Evolutionary conservation across 345 rosid species (phyloP).

Genomic region (Xanthoceras sorbifolium): DNA sequence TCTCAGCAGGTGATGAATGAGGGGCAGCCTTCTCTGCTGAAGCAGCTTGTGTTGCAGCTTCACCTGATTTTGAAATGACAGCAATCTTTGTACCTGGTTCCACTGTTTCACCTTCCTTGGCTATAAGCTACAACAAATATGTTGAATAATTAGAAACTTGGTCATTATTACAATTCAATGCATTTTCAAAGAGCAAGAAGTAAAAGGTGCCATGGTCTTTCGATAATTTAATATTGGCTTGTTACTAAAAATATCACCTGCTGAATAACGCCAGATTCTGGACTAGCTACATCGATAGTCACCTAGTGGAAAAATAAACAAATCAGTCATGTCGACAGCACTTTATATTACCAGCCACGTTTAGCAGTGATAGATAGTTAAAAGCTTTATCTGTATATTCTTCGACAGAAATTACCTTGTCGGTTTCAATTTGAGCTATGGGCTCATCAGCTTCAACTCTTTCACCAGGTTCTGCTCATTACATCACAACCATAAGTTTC

Average conservation of each 20-base stretch:
- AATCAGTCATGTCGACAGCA: background rate
- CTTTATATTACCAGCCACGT: background rate
- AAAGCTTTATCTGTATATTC: background rate
- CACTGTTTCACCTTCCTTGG: slow-evolving; percentile 97
- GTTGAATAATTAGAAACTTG: background rate
- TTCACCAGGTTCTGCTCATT: slow-evolving; percentile 84
- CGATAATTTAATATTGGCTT: background rate
- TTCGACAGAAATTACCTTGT: slow-evolving; percentile 58
- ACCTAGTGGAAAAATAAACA: slow-evolving; percentile 26
- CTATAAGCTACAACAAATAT: slow-evolving; percentile 58
- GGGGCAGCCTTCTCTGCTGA: slow-evolving; percentile 72
- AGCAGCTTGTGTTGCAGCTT: slow-evolving; percentile 75
- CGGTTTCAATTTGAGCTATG: slow-evolving; percentile 97
- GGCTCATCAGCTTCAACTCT: slow-evolving; percentile 83
- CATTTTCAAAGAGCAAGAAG: background rate
- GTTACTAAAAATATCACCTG: slow-evolving; percentile 21
- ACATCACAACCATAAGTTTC: slow-evolving; percentile 17
- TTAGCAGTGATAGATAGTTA: background rate
- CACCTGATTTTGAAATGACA: slow-evolving; percentile 82
- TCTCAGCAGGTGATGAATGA: slow-evolving; percentile 39
- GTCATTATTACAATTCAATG: background rate
- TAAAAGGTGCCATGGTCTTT: background rate
- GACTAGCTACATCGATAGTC: slow-evolving; percentile 34
- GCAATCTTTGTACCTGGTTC: slow-evolving; percentile 91
- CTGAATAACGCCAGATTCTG: slow-evolving; percentile 30